phyloP scores from a whole-genome alignment of 352 stramenopile species.

The Phytophthora niederhauseri region DNA sequence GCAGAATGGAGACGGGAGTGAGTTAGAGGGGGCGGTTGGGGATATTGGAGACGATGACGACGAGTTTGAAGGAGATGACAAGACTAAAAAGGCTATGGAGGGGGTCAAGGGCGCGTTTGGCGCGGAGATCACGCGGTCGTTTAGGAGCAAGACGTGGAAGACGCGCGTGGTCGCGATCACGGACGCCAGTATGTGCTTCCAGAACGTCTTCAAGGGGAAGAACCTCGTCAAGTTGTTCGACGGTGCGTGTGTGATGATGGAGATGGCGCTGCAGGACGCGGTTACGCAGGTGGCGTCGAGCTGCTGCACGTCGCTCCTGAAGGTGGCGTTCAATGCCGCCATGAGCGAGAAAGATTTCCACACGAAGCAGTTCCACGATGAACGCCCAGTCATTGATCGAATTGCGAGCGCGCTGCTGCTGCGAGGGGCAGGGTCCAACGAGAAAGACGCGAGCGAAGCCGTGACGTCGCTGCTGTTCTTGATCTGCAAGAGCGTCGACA shows the following conservation, averaged over 20 bases:
- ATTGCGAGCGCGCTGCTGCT: conserved; percentile 54
- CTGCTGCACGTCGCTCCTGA: conserved; percentile 66
- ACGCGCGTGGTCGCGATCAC: conserved; percentile 54
- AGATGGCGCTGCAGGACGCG: conserved; percentile 56
- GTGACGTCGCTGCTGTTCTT: conserved; percentile 78
- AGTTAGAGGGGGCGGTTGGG: conserved; percentile 25
- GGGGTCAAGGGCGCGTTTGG: conserved; percentile 57
- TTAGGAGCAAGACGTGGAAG: conserved; percentile 70
- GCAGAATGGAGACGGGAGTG: conserved; percentile 30
- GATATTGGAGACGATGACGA: conserved; percentile 50
- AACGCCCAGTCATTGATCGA: conserved; percentile 50
- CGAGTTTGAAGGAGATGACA: conserved; percentile 35
- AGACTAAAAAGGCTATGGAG: conserved; percentile 21
- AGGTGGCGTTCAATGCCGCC: conserved; percentile 59
- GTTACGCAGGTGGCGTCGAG: conserved; percentile 70
- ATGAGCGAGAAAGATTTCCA: conserved; percentile 74
- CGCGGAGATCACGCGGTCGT: conserved; percentile 49
- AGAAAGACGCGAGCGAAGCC: conserved; percentile 82
- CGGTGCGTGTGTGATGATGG: conserved; percentile 66
- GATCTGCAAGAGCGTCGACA: conserved; percentile 81
- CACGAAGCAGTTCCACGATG: conserved; percentile 55
- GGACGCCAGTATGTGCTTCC: conserved; percentile 57
- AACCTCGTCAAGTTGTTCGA: conserved; percentile 62
- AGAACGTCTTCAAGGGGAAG: conserved; percentile 48
- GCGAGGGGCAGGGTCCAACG: conserved; percentile 66